Conservation (phyloP, 495 filamentous ascomycete species). For the Haplographium delicatum region DNA sequence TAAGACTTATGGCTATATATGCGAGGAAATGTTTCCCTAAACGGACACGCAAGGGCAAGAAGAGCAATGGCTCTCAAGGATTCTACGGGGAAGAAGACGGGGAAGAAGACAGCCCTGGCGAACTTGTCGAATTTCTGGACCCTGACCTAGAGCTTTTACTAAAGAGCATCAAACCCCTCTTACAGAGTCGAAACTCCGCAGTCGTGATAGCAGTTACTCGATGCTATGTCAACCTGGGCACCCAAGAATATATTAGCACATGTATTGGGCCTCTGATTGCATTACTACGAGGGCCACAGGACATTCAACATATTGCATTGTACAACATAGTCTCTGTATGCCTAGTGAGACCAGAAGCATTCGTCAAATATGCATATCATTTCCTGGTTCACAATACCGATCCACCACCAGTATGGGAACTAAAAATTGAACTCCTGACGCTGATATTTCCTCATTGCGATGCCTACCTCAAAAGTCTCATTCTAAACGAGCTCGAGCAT, state of each 20-base stretch:
- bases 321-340: slow-evolving; percentile 92
- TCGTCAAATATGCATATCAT: slow-evolving; percentile 78
- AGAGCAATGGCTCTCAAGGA: slow-evolving; percentile 45
- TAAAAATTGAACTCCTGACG: slow-evolving; percentile 87
- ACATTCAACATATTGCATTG: slow-evolving; percentile 82
- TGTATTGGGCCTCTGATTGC: slow-evolving; percentile 81
- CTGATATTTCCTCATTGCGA: slow-evolving; percentile 82
- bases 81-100: slow-evolving; percentile 67
- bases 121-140: slow-evolving; percentile 61
- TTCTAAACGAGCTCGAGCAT: slow-evolving; percentile 88
- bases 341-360: slow-evolving; percentile 63
- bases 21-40: slow-evolving; percentile 83
- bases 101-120: slow-evolving; percentile 36
- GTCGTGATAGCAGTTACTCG: slow-evolving; percentile 85
- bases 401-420: slow-evolving; percentile 73
- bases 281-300: slow-evolving; percentile 73
- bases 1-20: slow-evolving; percentile 78
- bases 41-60: slow-evolving; percentile 49
- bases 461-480: slow-evolving; percentile 69
- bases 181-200: slow-evolving; percentile 88
- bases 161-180: slow-evolving; percentile 70
- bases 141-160: slow-evolving; percentile 81
- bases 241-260: slow-evolving; percentile 60
- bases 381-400: slow-evolving; percentile 82
- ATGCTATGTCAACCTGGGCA: slow-evolving; percentile 78